Conservation (phyloP, 352 stramenopile species). For the Pythium apleroticum region DNA sequence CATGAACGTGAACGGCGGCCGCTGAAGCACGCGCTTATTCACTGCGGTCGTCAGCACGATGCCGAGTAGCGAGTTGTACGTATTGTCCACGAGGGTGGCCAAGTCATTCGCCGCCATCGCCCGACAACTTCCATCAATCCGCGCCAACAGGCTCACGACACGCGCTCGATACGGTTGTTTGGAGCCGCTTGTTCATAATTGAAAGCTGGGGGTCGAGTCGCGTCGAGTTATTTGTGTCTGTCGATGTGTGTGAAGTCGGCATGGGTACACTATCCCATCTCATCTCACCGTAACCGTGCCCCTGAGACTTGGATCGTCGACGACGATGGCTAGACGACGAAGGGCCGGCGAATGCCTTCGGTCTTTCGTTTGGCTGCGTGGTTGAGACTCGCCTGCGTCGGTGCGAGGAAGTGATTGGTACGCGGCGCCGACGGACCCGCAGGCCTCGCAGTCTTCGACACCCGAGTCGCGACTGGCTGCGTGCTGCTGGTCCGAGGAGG, state of each 20-base stretch:
- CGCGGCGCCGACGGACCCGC: slow-evolving; percentile 14
- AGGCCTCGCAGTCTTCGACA: slow-evolving; percentile 1
- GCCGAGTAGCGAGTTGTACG: slow-evolving; percentile 57
- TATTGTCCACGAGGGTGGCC: slow-evolving; percentile 53
- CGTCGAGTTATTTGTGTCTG: slow-evolving; percentile 17
- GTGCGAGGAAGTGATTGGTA: slow-evolving; percentile 61
- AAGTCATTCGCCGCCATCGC: slow-evolving; percentile 13
- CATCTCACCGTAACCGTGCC: background rate
- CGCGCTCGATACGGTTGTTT: background rate
- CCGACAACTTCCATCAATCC: background rate
- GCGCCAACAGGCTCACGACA: background rate
- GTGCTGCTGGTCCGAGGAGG: background rate
- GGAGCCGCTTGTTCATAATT: background rate
- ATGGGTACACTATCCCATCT: background rate
- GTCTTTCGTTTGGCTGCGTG: slow-evolving; percentile 35
- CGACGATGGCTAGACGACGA: slow-evolving; percentile 24
- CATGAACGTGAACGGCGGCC: slow-evolving; percentile 81
- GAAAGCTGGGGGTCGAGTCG: too few species aligned
- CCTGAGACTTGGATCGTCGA: background rate
- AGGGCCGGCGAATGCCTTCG: slow-evolving; percentile 37
- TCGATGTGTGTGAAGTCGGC: background rate
- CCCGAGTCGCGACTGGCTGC: background rate
- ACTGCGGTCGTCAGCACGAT: slow-evolving; percentile 72
- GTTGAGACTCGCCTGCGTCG: slow-evolving; percentile 66
- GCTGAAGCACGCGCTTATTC: slow-evolving; percentile 60